Percentiles rank a stretch among this genome's conserved stretches.
phyloP scores from a whole-genome alignment of 1,284 basidiomycete genomes.

The Cryptococcus hybrid region DNA sequence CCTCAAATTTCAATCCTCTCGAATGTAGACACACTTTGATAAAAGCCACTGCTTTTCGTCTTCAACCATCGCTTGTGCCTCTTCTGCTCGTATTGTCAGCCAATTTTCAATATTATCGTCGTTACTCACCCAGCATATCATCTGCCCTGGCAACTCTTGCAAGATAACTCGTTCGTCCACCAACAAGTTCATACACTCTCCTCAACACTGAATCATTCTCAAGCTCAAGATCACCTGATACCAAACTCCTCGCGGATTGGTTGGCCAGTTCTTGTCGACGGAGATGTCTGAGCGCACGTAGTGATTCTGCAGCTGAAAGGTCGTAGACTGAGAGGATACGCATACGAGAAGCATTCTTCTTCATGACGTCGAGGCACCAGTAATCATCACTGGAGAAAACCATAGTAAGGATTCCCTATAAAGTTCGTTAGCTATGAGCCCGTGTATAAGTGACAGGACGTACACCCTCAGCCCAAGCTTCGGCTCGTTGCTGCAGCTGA shows the following conservation, averaged over 20 bases:
- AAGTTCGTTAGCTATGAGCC: conserved; percentile 8
- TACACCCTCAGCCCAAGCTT: conserved; percentile 79
- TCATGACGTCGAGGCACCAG: conserved; percentile 55
- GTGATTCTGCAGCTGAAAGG: conserved; percentile 62
- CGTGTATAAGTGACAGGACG: conserved; percentile 17
- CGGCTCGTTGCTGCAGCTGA: conserved; percentile 79
- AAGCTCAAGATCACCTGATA: conserved; percentile 23
- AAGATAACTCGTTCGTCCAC: conserved; percentile 74
- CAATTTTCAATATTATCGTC: neutral
- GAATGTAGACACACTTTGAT: conserved; percentile 48
- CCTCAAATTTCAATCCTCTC: neutral
- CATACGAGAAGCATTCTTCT: conserved; percentile 69
- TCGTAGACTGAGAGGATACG: conserved; percentile 72
- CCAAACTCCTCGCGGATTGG: neutral
- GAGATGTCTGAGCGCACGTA: conserved; percentile 61
- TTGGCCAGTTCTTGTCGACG: conserved; percentile 45
- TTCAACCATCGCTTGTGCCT: conserved; percentile 62
- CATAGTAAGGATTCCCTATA: conserved; percentile 67
- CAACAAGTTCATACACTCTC: conserved; percentile 62
- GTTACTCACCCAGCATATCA: conserved; percentile 56
- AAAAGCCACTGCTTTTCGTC: conserved; percentile 76
- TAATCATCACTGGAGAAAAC: conserved; percentile 80
- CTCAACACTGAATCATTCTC: conserved; percentile 52
- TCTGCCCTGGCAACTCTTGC: conserved; percentile 61
- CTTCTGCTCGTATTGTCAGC: conserved; percentile 32